These are phyloP conservation scores for Metarhizium robertsii DNA, from an alignment of 2,329 filamentous ascomycete species.

Conservation along the genomic window DNA sequence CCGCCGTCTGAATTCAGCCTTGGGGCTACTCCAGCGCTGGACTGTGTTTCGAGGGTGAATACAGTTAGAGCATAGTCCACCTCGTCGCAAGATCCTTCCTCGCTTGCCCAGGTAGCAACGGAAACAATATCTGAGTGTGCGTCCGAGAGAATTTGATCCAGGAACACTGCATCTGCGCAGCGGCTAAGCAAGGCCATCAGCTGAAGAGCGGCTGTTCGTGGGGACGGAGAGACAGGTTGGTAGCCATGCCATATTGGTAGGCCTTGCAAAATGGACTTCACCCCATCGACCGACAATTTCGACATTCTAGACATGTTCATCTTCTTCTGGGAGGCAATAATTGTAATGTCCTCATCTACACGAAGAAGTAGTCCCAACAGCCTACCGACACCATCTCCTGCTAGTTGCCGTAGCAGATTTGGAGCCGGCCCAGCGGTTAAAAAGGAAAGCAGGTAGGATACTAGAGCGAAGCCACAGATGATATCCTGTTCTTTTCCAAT, in stretches of 20 bases:
- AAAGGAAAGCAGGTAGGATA: slow-evolving; percentile 55
- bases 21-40: slow-evolving; percentile 15
- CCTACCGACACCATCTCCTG: slow-evolving; percentile 41
- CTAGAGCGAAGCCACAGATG: slow-evolving; percentile 52
- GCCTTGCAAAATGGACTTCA: slow-evolving; percentile 43
- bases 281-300: slow-evolving; percentile 43
- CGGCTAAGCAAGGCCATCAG: slow-evolving; percentile 40
- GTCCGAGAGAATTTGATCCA: slow-evolving; percentile 20
- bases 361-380: slow-evolving; percentile 48
- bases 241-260: slow-evolving; percentile 52
- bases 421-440: slow-evolving; percentile 50
- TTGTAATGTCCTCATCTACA: slow-evolving; percentile 43
- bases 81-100: slow-evolving; percentile 9
- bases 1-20: slow-evolving; percentile 12
- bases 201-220: slow-evolving; percentile 54
- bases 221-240: slow-evolving; percentile 43
- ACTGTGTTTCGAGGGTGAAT: slow-evolving; percentile 26
- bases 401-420: slow-evolving; percentile 49
- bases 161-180: slow-evolving; percentile 17
- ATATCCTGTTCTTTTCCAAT: slow-evolving; percentile 51
- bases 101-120: slow-evolving; percentile 13
- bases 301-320: slow-evolving; percentile 60
- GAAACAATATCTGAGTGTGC: slow-evolving; percentile 16
- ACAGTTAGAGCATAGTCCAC: slow-evolving; percentile 36
- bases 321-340: slow-evolving; percentile 53